Percentiles rank a stretch among this genome's conserved stretches.
Evolutionary conservation across 2,329 filamentous ascomycete species (phyloP).

Genomic region (Beauveria brongniartii): DNA sequence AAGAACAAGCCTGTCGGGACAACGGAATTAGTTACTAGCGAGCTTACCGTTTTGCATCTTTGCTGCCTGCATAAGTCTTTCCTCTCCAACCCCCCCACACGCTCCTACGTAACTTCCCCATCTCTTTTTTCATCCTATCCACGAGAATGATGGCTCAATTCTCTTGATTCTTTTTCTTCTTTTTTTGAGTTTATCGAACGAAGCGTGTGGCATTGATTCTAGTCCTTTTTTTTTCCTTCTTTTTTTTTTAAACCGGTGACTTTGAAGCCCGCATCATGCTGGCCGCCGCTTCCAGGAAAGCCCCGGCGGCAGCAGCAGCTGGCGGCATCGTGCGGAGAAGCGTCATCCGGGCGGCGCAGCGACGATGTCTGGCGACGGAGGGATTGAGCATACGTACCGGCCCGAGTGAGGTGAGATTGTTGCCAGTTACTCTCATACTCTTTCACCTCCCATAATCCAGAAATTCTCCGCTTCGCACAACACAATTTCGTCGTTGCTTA

Average conservation of each 20-base stretch:
- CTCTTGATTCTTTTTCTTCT: too few species aligned
- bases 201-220: too few species aligned
- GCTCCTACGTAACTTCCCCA: too few species aligned
- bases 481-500: background rate
- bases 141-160: too few species aligned
- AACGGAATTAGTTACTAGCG: background rate
- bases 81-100: too few species aligned
- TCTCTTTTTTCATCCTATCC: too few species aligned
- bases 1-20: background rate
- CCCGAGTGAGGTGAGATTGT: slow-evolving; percentile 9
- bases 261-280: background rate
- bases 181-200: too few species aligned
- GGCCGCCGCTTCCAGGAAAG: background rate
- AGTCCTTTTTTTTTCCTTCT: background rate
- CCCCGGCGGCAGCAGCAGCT: background rate
- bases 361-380: slow-evolving; percentile 10
- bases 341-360: background rate
- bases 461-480: background rate
- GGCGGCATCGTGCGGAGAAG: slow-evolving; percentile 5
- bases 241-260: background rate
- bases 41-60: too few species aligned
- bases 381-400: slow-evolving; percentile 15
- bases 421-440: too few species aligned
- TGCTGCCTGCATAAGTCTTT: background rate
- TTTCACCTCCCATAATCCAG: background rate